Base-by-base conservation (phyloP, 2,329 filamentous ascomycete genomes). In the Botryotinia narcissicola region DNA sequence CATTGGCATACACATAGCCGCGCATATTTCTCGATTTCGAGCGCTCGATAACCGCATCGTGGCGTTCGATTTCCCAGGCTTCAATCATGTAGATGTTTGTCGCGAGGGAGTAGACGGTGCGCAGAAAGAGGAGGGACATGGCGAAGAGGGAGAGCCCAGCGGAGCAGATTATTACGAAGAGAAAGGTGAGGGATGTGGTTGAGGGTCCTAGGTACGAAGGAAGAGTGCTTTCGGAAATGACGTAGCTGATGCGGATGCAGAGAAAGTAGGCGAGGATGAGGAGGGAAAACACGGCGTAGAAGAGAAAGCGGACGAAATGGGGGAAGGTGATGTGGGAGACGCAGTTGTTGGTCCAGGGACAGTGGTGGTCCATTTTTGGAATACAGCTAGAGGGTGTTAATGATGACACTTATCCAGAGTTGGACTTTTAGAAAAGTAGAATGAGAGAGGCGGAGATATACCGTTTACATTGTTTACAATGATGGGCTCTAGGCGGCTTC, bases 331-430 rank as follows among this genome's bases (percentile, higher is more conserved):
- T 91, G 81, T 94, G 88, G 20, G 92, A 94, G 71, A 96, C 92
- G 84, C 93, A 97, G 83, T 95, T 95, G 75, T 84, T 85, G 5
- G 92, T 95, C 93, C 93, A 96, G 4, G 93, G 92, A 80, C 93
- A 96, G 83, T 97, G 93, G 83, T 94, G 92, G 83, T 95, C 92
- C 92, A 95, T 95, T 82, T 90, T 92, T 54, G 92, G 91, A 67
- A 94, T 88, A 82, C 92, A 94, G 78, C 85, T 86, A 37, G n/a
- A 42, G 40, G 1, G 1, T 29, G 71, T 75, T 37, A 78, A 70
- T 54, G 25, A 16, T 25, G 42, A 18, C 37, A 10, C 46, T 32
- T 5, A 25, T 25, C 14, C 16, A 4, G 16, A 25, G 42, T 25
- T 4, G 8, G 5, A 7, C 3, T 29, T n/a, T n/a, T 14, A n/a